Conservation (phyloP, 768 basidiomycete species). For the Trametes maxima region DNA sequence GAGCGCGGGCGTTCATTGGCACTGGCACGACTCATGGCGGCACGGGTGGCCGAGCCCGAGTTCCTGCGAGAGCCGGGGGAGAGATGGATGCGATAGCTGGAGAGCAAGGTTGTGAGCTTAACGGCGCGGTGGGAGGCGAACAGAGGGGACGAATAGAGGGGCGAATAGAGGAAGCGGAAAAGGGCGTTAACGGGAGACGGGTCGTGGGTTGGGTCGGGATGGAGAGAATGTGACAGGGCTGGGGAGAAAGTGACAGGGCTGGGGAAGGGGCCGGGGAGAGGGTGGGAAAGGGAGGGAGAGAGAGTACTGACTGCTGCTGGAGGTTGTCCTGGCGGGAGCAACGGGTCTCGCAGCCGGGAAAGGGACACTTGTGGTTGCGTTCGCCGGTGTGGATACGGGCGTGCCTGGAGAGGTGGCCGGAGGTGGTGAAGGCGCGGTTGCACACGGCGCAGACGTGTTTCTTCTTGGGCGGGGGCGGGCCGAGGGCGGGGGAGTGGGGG, state of each 20-base stretch:
- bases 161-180: too few relatives aligned
- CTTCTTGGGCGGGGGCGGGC: conserved; percentile 25
- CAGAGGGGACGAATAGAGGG: background rate
- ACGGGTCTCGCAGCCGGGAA: conserved; percentile 91
- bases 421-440: conserved; percentile 81
- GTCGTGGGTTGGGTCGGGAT: too few relatives aligned
- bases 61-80: conserved; percentile 77
- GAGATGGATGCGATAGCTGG: conserved; percentile 78
- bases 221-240: background rate
- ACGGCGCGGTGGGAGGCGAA: background rate
- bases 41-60: conserved; percentile 56
- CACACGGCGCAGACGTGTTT: conserved; percentile 71
- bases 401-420: conserved; percentile 87
- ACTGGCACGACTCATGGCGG: conserved; percentile 52
- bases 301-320: conserved; percentile 54
- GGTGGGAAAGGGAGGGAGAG: background rate
- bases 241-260: background rate
- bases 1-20: conserved; percentile 18
- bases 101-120: conserved; percentile 7
- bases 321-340: conserved; percentile 92
- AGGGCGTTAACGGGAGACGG: too few relatives aligned
- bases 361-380: conserved; percentile 90
- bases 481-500: background rate
- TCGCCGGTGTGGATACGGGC: conserved; percentile 91
- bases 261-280: background rate